Conservation (phyloP, 1,139 yeast species). For the Geotrichum carabidarum region DNA sequence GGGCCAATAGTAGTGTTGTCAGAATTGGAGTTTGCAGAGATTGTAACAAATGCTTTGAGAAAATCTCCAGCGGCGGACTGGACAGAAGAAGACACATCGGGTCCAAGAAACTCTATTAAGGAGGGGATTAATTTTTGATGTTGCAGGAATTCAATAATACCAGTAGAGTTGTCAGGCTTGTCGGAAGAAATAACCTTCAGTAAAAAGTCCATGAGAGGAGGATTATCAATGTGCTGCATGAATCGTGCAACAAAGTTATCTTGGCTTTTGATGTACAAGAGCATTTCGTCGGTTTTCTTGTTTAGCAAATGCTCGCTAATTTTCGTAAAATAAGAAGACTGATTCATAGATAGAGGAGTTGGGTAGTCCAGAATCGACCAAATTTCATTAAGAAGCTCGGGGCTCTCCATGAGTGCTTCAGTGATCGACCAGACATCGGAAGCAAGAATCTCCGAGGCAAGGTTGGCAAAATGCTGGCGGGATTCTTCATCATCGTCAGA, state of each 20-base stretch:
- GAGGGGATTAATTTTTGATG: constrained; percentile 57
- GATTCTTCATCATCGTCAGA: constrained; percentile 31
- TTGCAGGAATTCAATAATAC: constrained; percentile 68
- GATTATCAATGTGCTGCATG: constrained; percentile 73
- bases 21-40: constrained; percentile 85
- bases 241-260: constrained; percentile 61
- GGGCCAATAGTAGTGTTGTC: constrained; percentile 92
- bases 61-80: constrained; percentile 96
- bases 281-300: constrained; percentile 82
- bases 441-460: constrained; percentile 84
- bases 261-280: constrained; percentile 63
- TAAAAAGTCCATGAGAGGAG: constrained; percentile 80
- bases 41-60: constrained; percentile 84
- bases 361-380: constrained; percentile 73
- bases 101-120: constrained; percentile 54
- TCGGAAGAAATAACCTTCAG: constrained; percentile 73
- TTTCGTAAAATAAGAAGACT: constrained; percentile 87
- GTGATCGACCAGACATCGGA: constrained; percentile 95
- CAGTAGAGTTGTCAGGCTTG: constrained; percentile 70
- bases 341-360: constrained; percentile 62
- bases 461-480: constrained; percentile 64
- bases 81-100: constrained; percentile 55
- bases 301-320: constrained; percentile 89
- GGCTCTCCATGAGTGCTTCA: constrained; percentile 80
- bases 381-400: constrained; percentile 57